Percentiles rank a stretch among this genome's conserved stretches.
These are phyloP conservation scores for Oropetium thomaeum DNA, from an alignment of 176 grass and related monocot species.

Conservation along the genomic window DNA sequence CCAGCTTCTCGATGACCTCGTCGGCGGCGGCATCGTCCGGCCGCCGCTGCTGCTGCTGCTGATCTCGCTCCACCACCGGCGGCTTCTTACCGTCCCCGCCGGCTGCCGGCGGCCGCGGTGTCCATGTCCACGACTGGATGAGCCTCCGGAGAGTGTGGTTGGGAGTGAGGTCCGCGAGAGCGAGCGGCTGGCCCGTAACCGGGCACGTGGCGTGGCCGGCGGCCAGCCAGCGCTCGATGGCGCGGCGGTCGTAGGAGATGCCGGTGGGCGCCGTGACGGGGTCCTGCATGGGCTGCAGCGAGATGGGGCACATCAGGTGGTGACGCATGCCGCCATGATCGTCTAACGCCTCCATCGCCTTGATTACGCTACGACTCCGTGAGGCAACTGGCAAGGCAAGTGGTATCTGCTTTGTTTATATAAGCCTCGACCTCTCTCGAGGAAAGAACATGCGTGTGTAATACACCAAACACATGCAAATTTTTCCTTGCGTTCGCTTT, in stretches of 20 bases:
- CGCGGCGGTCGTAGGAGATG: slow-evolving; percentile 67
- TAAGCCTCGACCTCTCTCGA: background rate
- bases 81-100: too few relatives aligned
- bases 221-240: slow-evolving; percentile 67
- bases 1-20: slow-evolving; percentile 14
- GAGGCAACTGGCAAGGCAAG: background rate
- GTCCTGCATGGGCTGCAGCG: slow-evolving; percentile 54
- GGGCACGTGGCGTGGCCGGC: slow-evolving; percentile 51
- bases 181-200: slow-evolving; percentile 44
- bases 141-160: slow-evolving; percentile 67
- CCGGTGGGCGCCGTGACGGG: slow-evolving; percentile 59
- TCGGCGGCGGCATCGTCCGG: background rate
- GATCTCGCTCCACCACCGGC: background rate
- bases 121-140: slow-evolving; percentile 39
- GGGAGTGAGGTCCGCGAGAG: slow-evolving; percentile 44
- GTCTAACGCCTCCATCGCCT: background rate
- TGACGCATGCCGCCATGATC: slow-evolving; percentile 30
- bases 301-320: slow-evolving; percentile 60
- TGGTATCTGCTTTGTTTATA: background rate
- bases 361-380: background rate
- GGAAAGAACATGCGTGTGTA: background rate
- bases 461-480: background rate
- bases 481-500: background rate
- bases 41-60: background rate
- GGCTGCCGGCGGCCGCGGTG: background rate